Conservation (phyloP, 2,329 filamentous ascomycete species). For the Fusarium transvaalense region DNA sequence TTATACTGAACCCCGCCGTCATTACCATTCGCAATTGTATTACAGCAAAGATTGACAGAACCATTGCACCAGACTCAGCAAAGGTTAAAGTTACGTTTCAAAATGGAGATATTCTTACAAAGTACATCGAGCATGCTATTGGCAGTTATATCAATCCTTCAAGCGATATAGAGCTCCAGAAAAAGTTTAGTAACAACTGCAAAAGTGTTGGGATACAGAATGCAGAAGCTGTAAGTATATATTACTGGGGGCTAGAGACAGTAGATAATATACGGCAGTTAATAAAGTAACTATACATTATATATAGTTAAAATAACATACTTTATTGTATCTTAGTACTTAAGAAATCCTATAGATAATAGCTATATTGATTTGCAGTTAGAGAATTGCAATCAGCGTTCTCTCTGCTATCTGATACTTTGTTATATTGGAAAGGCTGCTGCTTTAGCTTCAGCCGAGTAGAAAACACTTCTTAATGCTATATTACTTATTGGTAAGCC, state of each 20-base stretch:
- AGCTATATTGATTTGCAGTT: no score
- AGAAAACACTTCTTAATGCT: no score
- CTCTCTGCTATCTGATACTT: no score
- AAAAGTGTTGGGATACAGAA: neutral
- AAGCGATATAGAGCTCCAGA: neutral
- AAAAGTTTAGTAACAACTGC: slow-evolving; percentile 3
- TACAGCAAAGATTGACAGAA: neutral
- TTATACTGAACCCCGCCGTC: neutral
- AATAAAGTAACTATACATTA: neutral
- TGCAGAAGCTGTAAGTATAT: neutral
- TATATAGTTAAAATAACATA: no score
- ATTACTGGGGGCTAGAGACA: neutral
- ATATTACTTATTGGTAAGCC: no score
- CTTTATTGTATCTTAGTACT: no score
- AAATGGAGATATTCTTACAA: neutral
- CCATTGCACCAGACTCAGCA: slow-evolving; percentile 1
- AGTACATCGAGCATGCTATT: neutral
- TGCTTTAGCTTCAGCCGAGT: no score
- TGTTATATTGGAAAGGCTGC: no score
- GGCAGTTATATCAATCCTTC: neutral
- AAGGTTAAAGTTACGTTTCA: fast-evolving
- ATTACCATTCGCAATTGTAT: slow-evolving; percentile 1
- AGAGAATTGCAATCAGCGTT: no score
- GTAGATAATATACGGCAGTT: neutral
- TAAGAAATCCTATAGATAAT: no score